phyloP scores from a whole-genome alignment of 2,329 filamentous ascomycete genomes.

The Fusarium sp. region DNA sequence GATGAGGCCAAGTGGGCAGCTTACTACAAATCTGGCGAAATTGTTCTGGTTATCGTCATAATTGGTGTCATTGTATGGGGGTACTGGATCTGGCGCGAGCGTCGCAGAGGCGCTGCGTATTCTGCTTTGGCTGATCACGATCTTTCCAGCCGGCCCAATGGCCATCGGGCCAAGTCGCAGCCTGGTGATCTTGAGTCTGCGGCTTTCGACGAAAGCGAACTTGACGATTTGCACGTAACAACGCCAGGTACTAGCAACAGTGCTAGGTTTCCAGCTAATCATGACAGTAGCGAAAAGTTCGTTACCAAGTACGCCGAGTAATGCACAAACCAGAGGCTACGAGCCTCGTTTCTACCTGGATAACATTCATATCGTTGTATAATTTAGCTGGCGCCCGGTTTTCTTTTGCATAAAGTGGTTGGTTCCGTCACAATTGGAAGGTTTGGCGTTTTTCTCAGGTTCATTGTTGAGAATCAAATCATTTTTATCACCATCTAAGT shows the following conservation, averaged over 20 bases:
- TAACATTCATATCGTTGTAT: constrained; percentile 1
- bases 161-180: constrained; percentile 61
- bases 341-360: not conserved
- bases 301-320: constrained; percentile 37
- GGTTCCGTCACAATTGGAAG: constrained; percentile 25
- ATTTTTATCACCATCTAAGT: constrained; percentile 43
- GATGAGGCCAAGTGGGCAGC: constrained; percentile 89
- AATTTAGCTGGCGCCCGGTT: constrained; percentile 29
- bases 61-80: constrained; percentile 80
- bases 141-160: constrained; percentile 56
- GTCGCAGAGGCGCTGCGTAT: constrained; percentile 68
- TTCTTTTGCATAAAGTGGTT: constrained; percentile 33
- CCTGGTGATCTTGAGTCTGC: constrained; percentile 70
- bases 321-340: not conserved
- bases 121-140: constrained; percentile 60
- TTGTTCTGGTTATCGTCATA: constrained; percentile 84
- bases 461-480: constrained; percentile 29
- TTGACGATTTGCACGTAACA: constrained; percentile 69
- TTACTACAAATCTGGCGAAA: constrained; percentile 88
- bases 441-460: constrained; percentile 36
- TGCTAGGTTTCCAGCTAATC: constrained; percentile 68
- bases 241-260: constrained; percentile 59
- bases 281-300: constrained; percentile 58
- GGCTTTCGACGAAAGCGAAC: constrained; percentile 74
- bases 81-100: constrained; percentile 75